phyloP scores from a whole-genome alignment of 2,329 filamentous ascomycete genomes.

The Botrytis byssoidea region DNA sequence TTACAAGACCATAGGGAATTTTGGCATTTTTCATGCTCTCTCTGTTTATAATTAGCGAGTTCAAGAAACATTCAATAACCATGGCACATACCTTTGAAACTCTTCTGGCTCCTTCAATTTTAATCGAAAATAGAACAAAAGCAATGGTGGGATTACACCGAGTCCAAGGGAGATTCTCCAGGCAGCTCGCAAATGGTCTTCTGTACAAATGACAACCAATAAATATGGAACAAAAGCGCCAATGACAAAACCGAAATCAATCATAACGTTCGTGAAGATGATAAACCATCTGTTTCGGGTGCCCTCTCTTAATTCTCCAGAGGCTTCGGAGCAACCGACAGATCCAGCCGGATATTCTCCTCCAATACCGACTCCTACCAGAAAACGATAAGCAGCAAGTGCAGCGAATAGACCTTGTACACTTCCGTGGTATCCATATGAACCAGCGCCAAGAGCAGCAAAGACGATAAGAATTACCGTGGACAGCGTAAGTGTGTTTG shows the following conservation, averaged over 20 bases:
- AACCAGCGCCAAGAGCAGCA: constrained; percentile 72
- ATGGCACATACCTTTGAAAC: constrained; percentile 49
- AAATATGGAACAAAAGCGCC: constrained; percentile 75
- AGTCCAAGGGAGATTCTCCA: constrained; percentile 82
- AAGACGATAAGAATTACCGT: constrained; percentile 85
- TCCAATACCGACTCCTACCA: constrained; percentile 66
- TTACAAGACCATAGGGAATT: constrained; percentile 55
- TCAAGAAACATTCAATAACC: not conserved
- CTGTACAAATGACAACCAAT: constrained; percentile 53
- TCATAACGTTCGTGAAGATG: constrained; percentile 85
- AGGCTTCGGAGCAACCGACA: constrained; percentile 81
- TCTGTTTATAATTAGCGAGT: constrained; percentile 26
- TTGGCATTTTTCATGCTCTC: constrained; percentile 43
- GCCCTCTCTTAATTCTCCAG: constrained; percentile 75
- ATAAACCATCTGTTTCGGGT: constrained; percentile 90
- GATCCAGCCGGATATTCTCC: constrained; percentile 80
- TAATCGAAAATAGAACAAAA: constrained; percentile 68
- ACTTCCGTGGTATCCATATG: constrained; percentile 71
- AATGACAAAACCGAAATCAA: constrained; percentile 74
- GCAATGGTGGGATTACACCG: constrained; percentile 72
- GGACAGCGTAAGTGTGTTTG: constrained; percentile 75
- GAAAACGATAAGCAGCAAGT: constrained; percentile 80
- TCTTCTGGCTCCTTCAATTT: constrained; percentile 77
- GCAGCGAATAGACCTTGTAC: constrained; percentile 71
- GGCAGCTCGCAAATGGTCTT: constrained; percentile 65